phyloP scores from a whole-genome alignment of 371 early-diverging fungal genomes.

The Rhizopus delemar region DNA sequence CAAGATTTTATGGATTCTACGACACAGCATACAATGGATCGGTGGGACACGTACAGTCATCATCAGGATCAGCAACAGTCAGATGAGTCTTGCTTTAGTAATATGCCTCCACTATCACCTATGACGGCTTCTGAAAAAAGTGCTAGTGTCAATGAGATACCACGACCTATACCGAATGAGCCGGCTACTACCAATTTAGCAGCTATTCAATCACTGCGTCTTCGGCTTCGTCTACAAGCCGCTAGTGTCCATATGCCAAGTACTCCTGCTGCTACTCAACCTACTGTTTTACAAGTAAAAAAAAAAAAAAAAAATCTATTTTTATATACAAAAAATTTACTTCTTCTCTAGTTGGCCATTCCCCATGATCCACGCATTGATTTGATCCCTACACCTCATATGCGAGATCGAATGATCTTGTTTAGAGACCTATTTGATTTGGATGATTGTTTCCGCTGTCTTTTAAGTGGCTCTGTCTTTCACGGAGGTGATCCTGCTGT shows the following conservation, averaged over 20 bases:
- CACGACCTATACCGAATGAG: conserved; percentile 23
- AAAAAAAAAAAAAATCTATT: too few relatives aligned
- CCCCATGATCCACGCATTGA: conserved; percentile 67
- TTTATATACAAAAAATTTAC: neutral
- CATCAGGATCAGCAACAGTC: neutral
- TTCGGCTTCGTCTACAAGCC: conserved; percentile 42
- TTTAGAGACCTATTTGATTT: conserved; percentile 57
- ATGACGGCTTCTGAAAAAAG: conserved; percentile 13
- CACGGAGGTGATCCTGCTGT: conserved; percentile 60
- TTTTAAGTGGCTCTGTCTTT: conserved; percentile 54
- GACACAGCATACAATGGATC: neutral
- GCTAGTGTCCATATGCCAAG: conserved; percentile 33
- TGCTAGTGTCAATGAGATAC: neutral
- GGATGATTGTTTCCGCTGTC: conserved; percentile 55
- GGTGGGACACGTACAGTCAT: neutral
- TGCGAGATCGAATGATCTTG: conserved; percentile 64
- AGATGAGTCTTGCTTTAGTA: conserved; percentile 1
- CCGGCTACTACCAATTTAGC: conserved; percentile 35
- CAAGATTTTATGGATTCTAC: neutral
- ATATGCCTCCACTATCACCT: conserved; percentile 25
- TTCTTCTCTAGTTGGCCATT: conserved; percentile 37
- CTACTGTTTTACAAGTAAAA: conserved; percentile 38
- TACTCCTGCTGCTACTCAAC: conserved; percentile 37
- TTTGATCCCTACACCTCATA: conserved; percentile 58
- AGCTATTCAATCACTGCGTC: conserved; percentile 46